A percentile compares a stretch with the other conserved stretches of the same genome.
These are phyloP conservation scores for Hanseniaspora lindneri DNA, from an alignment of 805 yeast genomes.

Conservation along the genomic window DNA sequence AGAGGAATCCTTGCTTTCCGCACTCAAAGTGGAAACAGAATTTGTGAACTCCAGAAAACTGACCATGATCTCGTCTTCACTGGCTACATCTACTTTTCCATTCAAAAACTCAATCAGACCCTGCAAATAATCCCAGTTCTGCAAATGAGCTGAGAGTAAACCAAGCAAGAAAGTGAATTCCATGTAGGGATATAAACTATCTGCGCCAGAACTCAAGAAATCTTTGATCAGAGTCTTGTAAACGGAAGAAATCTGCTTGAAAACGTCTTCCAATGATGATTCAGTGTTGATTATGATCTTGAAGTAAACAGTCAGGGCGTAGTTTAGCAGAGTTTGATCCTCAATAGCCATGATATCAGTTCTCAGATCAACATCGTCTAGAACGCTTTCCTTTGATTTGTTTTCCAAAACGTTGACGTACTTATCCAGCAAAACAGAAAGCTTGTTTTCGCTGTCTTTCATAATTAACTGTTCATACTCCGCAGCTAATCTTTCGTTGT, in stretches of 20 bases:
- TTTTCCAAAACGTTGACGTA: constrained; percentile 23
- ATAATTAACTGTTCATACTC: constrained; percentile 19
- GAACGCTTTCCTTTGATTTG: constrained; percentile 18
- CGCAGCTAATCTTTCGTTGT: not conserved
- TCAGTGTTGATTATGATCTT: constrained; percentile 20
- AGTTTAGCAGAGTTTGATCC: constrained; percentile 19
- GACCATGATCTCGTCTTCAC: constrained; percentile 59
- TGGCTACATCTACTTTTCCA: constrained; percentile 32
- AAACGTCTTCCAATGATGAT: constrained; percentile 23
- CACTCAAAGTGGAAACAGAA: constrained; percentile 35
- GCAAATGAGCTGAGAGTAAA: constrained; percentile 6
- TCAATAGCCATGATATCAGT: constrained; percentile 19
- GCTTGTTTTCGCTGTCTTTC: constrained; percentile 19
- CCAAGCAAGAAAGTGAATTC: constrained; percentile 17
- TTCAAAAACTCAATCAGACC: constrained; percentile 18
- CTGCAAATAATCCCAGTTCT: constrained; percentile 15
- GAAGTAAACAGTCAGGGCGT: constrained; percentile 22
- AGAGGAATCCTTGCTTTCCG: constrained; percentile 31
- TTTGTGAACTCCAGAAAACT: constrained; percentile 73
- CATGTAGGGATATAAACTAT: constrained; percentile 17
- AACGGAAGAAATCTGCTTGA: constrained; percentile 27
- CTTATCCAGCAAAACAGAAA: constrained; percentile 26
- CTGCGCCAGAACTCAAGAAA: constrained; percentile 15
- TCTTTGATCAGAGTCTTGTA: constrained; percentile 26
- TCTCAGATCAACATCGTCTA: constrained; percentile 19